phyloP scores from a whole-genome alignment of 495 filamentous ascomycete genomes.

The Daldinia grandis region DNA sequence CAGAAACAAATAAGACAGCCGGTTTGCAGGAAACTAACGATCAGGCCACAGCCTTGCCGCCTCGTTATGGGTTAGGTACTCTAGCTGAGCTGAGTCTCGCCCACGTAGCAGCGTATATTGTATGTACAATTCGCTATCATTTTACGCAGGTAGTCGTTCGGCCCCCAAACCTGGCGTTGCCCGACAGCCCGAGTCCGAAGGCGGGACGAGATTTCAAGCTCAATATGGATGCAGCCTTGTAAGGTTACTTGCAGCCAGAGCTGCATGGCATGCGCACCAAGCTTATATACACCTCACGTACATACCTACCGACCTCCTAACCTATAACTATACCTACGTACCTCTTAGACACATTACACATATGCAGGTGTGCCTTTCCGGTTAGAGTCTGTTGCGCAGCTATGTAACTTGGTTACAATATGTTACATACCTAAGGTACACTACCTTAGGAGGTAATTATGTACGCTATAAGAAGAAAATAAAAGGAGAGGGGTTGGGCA shows the following conservation, averaged over 20 bases:
- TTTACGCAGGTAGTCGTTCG: not conserved
- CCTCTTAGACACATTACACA: constrained; percentile 3
- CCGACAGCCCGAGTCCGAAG: constrained; percentile 34
- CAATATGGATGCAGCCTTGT: constrained; percentile 42
- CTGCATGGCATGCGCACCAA: constrained; percentile 42
- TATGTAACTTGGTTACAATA: not conserved
- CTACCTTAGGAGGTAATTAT: not conserved
- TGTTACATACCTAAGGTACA: not conserved
- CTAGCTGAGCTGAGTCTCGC: constrained; percentile 19
- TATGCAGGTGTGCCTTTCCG: constrained; percentile 5
- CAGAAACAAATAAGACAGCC: not conserved
- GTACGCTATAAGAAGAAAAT: not conserved
- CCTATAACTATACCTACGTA: too few relatives aligned
- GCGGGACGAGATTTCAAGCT: constrained; percentile 28
- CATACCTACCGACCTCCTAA: too few relatives aligned
- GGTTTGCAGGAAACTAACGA: constrained; percentile 3
- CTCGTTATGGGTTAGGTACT: constrained; percentile 27
- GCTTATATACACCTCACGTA: constrained; percentile 21
- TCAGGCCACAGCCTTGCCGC: constrained; percentile 34
- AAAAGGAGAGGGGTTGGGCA: constrained; percentile 23
- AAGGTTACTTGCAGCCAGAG: constrained; percentile 41
- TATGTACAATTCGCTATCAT: constrained; percentile 3
- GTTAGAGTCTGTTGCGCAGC: not conserved
- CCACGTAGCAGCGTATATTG: constrained; percentile 3
- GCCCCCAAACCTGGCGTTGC: constrained; percentile 25